phyloP scores from a whole-genome alignment of 2,329 filamentous ascomycete species.

The Xylariales sp. region DNA sequence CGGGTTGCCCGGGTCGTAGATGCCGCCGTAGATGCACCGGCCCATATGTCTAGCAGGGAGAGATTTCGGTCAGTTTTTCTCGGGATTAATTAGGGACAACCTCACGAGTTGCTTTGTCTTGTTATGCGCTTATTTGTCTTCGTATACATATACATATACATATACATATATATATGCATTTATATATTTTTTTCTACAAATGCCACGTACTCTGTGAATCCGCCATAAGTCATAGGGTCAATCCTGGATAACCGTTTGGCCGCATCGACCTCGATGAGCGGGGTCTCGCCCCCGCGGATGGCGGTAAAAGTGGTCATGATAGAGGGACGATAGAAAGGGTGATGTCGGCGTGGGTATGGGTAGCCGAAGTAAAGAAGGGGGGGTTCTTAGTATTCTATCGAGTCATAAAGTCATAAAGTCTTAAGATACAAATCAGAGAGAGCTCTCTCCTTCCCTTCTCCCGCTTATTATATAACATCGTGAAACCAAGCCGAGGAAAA shows the following conservation, averaged over 20 bases:
- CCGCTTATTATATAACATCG: conserved; percentile 10
- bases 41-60: conserved; percentile 78
- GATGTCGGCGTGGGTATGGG: not conserved
- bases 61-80: conserved; percentile 8
- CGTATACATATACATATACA: not conserved
- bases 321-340: not conserved
- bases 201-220: conserved; percentile 79
- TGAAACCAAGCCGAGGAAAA: too few relatives aligned
- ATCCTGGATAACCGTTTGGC: conserved; percentile 76
- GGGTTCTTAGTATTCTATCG: not conserved
- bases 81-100: too few relatives aligned
- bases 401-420: not conserved
- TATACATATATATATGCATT: too few relatives aligned
- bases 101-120: not conserved
- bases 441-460: not conserved
- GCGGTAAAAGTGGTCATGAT: conserved; percentile 80
- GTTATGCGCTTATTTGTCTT: not conserved
- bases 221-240: conserved; percentile 83
- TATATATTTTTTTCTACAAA: too few relatives aligned
- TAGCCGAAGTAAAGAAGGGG: not conserved
- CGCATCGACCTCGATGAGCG: conserved; percentile 74
- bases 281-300: conserved; percentile 68
- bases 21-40: conserved; percentile 86
- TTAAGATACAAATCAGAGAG: conserved; percentile 1
- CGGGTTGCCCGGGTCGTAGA: conserved; percentile 80